Conservation (phyloP, 116 monocot genomes). For the Trichopus zeylanicus region DNA sequence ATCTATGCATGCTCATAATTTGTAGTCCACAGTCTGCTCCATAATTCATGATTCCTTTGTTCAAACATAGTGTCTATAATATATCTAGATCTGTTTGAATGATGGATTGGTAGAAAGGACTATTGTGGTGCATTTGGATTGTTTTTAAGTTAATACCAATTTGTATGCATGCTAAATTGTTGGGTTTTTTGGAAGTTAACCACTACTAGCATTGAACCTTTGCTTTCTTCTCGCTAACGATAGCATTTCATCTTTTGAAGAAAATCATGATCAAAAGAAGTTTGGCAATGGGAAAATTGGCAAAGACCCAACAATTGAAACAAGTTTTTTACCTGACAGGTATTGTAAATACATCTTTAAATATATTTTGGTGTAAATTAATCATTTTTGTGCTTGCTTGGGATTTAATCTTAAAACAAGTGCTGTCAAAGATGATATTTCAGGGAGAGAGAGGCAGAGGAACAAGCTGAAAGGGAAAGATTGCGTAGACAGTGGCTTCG, state of each 20-base stretch:
- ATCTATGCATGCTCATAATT: too few relatives aligned
- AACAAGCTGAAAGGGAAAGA: conserved; percentile 89
- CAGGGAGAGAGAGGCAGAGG: conserved; percentile 99
- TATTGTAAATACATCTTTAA: conserved; percentile 20
- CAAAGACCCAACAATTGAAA: conserved; percentile 93
- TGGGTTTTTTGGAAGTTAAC: too few relatives aligned
- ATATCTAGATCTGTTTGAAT: too few relatives aligned
- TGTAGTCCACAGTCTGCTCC: too few relatives aligned
- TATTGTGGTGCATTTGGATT: too few relatives aligned
- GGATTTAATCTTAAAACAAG: conserved; percentile 24
- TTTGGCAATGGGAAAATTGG: conserved; percentile 66
- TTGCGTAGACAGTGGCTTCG: conserved; percentile 75
- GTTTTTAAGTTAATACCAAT: too few relatives aligned
- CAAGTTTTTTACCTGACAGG: conserved; percentile 97
- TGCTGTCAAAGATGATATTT: conserved; percentile 57
- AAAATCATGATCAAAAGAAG: conserved; percentile 30
- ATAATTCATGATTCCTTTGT: too few relatives aligned
- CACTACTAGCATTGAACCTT: too few relatives aligned
- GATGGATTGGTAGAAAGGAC: too few relatives aligned
- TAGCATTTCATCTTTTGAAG: conserved; percentile 15
- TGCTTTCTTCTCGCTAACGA: too few relatives aligned
- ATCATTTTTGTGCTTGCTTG: conserved; percentile 11
- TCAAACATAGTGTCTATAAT: too few relatives aligned
- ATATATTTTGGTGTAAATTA: not conserved
- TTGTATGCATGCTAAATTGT: too few relatives aligned